Base-by-base conservation (phyloP, 139 green algal species). In the Haematococcus lacustris region DNA sequence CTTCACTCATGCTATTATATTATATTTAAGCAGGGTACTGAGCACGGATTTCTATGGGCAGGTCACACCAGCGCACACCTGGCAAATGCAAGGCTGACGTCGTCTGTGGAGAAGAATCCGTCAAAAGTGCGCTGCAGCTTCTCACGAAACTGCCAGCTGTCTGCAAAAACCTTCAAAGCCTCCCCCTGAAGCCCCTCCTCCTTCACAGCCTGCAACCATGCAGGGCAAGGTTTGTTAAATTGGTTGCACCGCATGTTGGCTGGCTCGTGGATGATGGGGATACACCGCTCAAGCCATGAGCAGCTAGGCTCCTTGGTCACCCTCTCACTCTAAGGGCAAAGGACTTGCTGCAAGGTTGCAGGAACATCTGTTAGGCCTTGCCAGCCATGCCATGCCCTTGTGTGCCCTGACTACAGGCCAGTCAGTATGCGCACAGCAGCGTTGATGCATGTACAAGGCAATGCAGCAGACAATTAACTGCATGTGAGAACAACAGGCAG, bases 71-170 rank as follows among this genome's bases (percentile, higher is more conserved):
- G n/a, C n/a, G n/a, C 37, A 3, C 35, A 69, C 63, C 63, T 43
- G 6, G 38, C 62, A 64, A 79, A 77, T 0, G 64, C 41, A 21
- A 53, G 17, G 38, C 73, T 74, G 38, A 77, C 78, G 32, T 70
- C 65, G 34, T 84, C 78, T 32, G 70, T 68, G 37, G 68, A 76
- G 38, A 73, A 71, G 66, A 84, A 84, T 28, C 78, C 78, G 47
- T 84, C 78, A 63, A 80, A 84, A 0, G 70, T 71, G 30, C 74
- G 71, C 66, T 84, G 76, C 69, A 80, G 60, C 37, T 74, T 70
- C 73, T 84, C 78, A 39, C 78, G 72, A 61, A 73, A 79, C 9
- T 57, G 50, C 67, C 67, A 75, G 3, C 30, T 34, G 35, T 73
- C 64, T 39, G 72, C 43, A 70, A 76, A 76, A 39, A 41, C 61